A percentile compares a stretch with the other conserved stretches of the same genome.
phyloP scores from a whole-genome alignment of 805 yeast species.

The Suhomyces kilbournensis region DNA sequence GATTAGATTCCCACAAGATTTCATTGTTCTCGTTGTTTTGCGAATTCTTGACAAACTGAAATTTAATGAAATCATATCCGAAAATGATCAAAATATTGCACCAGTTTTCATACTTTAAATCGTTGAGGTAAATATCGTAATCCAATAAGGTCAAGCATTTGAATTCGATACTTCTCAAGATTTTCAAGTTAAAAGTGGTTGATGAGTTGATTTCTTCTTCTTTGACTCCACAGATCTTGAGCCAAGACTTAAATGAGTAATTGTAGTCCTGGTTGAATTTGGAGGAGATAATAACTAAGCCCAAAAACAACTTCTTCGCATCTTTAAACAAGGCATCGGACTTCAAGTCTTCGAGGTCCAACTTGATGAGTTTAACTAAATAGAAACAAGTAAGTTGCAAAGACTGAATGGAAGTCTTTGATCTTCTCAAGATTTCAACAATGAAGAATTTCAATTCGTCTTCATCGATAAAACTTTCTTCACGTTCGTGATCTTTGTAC shows the following conservation, averaged over 20 bases:
- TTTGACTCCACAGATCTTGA: conserved; percentile 61
- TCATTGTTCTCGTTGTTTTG: conserved; percentile 10
- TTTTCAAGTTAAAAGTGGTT: conserved; percentile 40
- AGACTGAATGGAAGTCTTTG: conserved; percentile 58
- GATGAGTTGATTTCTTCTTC: conserved; percentile 13
- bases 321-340: conserved; percentile 28
- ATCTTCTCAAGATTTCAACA: conserved; percentile 45
- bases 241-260: conserved; percentile 69
- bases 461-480: conserved; percentile 6
- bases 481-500: conserved; percentile 14
- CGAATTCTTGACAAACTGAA: conserved; percentile 27
- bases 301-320: conserved; percentile 65
- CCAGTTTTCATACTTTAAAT: conserved; percentile 46
- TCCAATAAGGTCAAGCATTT: conserved; percentile 51
- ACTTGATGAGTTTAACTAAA: conserved; percentile 44
- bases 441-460: conserved; percentile 28
- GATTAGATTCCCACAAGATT: conserved; percentile 25
- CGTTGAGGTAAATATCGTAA: conserved; percentile 56
- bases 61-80: conserved; percentile 41
- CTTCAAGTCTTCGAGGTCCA: conserved; percentile 6
- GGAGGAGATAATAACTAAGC: conserved; percentile 66
- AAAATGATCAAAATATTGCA: conserved; percentile 41
- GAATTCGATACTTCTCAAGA: conserved; percentile 52
- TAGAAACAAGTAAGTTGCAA: conserved; percentile 69
- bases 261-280: conserved; percentile 74